Evolutionary conservation across 306 rosid species (phyloP).

Genomic region (Prunus persica): DNA sequence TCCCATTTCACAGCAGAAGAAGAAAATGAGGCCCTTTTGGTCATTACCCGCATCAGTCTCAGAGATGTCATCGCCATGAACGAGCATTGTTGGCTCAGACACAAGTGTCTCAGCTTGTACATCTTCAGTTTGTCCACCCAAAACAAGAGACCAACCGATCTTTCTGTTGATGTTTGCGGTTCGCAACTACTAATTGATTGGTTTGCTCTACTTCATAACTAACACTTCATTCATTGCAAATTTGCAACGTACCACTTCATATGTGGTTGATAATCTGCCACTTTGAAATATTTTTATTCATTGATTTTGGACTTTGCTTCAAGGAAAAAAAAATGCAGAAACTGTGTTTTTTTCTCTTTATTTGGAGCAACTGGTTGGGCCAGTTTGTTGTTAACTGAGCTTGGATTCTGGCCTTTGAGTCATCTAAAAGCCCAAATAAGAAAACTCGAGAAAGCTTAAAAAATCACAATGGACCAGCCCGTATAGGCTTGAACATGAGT

Average conservation of each 20-base stretch:
- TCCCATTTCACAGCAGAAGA: slow-evolving; percentile 38
- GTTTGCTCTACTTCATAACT: background rate
- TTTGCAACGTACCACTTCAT: background rate
- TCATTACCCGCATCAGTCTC: slow-evolving; percentile 4
- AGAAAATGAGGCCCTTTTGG: slow-evolving; percentile 27
- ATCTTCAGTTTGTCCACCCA: background rate
- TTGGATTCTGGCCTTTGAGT: background rate
- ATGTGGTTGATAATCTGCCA: slow-evolving; percentile 4
- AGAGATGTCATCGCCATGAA: slow-evolving; percentile 18
- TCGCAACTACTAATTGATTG: background rate
- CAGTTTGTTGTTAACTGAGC: background rate
- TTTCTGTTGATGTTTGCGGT: background rate
- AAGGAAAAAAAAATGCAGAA: background rate
- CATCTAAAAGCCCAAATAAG: too few species aligned
- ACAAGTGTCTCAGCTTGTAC: slow-evolving; percentile 1
- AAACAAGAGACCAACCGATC: background rate
- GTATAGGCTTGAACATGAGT: too few species aligned
- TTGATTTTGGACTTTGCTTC: background rate
- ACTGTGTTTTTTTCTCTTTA: too few species aligned
- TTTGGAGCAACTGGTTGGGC: background rate
- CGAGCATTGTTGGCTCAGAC: slow-evolving; percentile 23
- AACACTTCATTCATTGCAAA: background rate
- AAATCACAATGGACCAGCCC: too few species aligned
- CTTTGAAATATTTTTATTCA: background rate
- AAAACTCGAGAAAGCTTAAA: too few species aligned